Conservation (phyloP, 345 rosid species). For the Eucalyptus marginata region DNA sequence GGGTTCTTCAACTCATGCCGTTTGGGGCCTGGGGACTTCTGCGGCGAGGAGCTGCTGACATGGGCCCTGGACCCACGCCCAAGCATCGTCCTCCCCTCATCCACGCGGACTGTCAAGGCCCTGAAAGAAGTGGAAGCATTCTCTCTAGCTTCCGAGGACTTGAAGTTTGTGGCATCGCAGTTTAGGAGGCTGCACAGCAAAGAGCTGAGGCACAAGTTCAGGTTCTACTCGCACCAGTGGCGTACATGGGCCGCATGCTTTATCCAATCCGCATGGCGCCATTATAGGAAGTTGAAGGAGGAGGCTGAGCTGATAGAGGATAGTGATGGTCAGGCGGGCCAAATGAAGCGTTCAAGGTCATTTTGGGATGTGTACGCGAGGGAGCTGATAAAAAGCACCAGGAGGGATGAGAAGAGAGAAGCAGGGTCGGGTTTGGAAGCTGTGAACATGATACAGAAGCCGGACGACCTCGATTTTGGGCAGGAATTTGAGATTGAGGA, state of each 20-base stretch:
- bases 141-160: constrained; percentile 3
- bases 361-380: background rate
- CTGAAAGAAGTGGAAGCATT: constrained; percentile 14
- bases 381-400: background rate
- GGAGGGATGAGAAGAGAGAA: constrained; percentile 3
- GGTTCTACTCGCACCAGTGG: constrained; percentile 12
- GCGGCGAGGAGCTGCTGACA: constrained; percentile 12
- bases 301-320: background rate
- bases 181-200: constrained; percentile 6
- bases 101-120: constrained; percentile 7
- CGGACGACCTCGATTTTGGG: constrained; percentile 15
- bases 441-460: constrained; percentile 8
- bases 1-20: constrained; percentile 11
- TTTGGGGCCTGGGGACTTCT: constrained; percentile 11
- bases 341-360: background rate
- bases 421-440: background rate
- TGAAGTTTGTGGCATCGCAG: constrained; percentile 13
- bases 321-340: background rate
- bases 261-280: constrained; percentile 7
- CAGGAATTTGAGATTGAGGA: background rate
- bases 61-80: constrained; percentile 7
- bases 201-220: constrained; percentile 4
- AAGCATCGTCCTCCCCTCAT: constrained; percentile 1
- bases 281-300: background rate
- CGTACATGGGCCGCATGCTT: constrained; percentile 14